Conservation (phyloP, 176 grass and related monocot genomes). For the Sorghum bicolor region DNA sequence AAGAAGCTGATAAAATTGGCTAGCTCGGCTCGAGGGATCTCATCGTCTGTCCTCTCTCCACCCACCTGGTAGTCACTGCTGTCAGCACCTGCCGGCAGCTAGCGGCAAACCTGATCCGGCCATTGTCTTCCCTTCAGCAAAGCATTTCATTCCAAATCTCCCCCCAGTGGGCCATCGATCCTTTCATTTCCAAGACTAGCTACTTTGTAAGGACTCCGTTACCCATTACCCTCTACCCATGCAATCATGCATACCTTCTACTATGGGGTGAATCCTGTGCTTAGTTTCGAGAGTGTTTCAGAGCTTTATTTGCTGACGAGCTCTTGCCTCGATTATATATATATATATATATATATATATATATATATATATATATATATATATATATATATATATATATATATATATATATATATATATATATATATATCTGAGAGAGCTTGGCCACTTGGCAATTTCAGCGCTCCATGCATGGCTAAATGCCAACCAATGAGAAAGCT, state of each 20-base stretch:
- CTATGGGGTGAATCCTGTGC: not conserved
- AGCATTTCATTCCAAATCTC: not conserved
- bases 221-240: too few species aligned
- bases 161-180: not conserved
- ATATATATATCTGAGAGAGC: not conserved
- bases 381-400: too few species aligned
- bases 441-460: not conserved
- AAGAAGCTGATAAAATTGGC: slow-evolving; percentile 21
- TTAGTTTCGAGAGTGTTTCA: not conserved
- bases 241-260: too few species aligned
- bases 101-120: not conserved
- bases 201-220: not conserved
- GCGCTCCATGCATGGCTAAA: not conserved
- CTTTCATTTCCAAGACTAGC: not conserved
- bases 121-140: not conserved
- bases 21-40: not conserved
- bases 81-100: slow-evolving; percentile 9
- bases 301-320: not conserved
- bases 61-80: not conserved
- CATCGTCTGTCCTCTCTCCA: not conserved
- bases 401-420: too few species aligned
- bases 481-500: not conserved
- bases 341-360: too few species aligned
- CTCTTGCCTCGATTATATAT: not conserved
- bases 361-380: too few species aligned